Conservation (phyloP, 306 rosid genomes). For the Phaseolus lunatus region DNA sequence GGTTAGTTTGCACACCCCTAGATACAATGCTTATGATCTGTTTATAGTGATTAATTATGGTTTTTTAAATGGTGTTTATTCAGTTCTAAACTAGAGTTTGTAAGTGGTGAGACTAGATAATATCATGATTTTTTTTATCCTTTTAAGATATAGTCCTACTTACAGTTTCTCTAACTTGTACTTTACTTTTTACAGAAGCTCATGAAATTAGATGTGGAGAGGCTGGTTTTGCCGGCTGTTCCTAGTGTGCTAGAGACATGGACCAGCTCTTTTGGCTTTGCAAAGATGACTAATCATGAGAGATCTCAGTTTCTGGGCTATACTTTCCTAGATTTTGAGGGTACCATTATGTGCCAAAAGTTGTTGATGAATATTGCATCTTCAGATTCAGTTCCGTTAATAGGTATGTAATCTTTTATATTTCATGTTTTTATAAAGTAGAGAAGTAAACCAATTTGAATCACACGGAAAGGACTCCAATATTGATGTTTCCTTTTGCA, state of each 20-base stretch:
- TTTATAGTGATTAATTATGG: slow-evolving; percentile 21
- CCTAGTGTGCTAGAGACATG: slow-evolving; percentile 78
- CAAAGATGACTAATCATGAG: slow-evolving; percentile 66
- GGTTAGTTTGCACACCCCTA: too few species aligned
- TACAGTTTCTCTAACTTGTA: slow-evolving; percentile 1
- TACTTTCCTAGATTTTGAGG: slow-evolving; percentile 81
- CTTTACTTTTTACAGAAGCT: slow-evolving; percentile 62
- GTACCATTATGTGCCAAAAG: slow-evolving; percentile 84
- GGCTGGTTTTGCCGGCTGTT: slow-evolving; percentile 85
- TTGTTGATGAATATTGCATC: slow-evolving; percentile 53
- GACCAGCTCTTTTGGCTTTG: slow-evolving; percentile 78
- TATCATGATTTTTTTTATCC: neutral
- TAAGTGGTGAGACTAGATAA: neutral
- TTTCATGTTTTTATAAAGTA: slow-evolving; percentile 4
- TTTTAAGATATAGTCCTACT: neutral
- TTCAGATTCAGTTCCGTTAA: slow-evolving; percentile 39
- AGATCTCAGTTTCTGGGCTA: slow-evolving; percentile 69
- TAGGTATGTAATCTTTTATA: slow-evolving; percentile 48
- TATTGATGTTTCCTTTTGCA: slow-evolving; percentile 39
- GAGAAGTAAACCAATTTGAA: slow-evolving; percentile 19
- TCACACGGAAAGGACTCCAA: slow-evolving; percentile 9
- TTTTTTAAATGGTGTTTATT: slow-evolving; percentile 17
- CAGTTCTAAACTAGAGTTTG: slow-evolving; percentile 10
- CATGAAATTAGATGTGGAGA: slow-evolving; percentile 75
- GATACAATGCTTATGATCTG: neutral